Conservation (phyloP, 2,329 filamentous ascomycete species). For the Aurifilum marmelostoma region DNA sequence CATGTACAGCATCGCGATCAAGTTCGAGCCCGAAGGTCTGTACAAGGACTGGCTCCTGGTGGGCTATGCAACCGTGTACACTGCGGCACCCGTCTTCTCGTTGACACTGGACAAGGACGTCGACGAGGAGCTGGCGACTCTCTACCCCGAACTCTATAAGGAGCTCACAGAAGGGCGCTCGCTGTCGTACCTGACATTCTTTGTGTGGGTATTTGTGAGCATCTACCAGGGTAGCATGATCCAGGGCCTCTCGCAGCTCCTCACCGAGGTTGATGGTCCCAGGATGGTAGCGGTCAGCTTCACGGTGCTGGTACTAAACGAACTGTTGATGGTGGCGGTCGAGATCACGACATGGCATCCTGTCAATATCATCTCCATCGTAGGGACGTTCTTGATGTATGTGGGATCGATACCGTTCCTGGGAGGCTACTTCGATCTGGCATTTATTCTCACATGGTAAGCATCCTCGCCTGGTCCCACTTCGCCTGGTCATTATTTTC, state of each 20-base stretch:
- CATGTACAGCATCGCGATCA: constrained; percentile 91
- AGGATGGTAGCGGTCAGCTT: constrained; percentile 90
- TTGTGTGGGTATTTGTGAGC: constrained; percentile 93
- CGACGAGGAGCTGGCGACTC: constrained; percentile 87
- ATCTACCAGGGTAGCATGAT: constrained; percentile 96
- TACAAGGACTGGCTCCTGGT: constrained; percentile 98
- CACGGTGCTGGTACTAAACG: constrained; percentile 89
- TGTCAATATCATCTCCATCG: constrained; percentile 81
- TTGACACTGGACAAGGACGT: constrained; percentile 95
- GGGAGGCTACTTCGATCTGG: constrained; percentile 85
- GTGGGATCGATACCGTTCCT: constrained; percentile 84
- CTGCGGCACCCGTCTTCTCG: constrained; percentile 88
- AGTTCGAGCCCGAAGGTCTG: constrained; percentile 90
- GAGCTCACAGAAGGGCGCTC: constrained; percentile 89
- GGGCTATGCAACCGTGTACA: constrained; percentile 95
- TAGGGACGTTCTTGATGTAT: constrained; percentile 83
- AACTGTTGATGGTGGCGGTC: constrained; percentile 95
- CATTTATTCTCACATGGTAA: constrained; percentile 72
- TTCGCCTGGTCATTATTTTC: no score
- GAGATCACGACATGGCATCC: constrained; percentile 97
- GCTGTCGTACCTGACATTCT: constrained; percentile 91
- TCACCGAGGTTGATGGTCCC: constrained; percentile 74
- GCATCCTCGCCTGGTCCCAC: no score
- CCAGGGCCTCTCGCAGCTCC: constrained; percentile 87
- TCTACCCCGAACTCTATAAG: constrained; percentile 97